Evolutionary conservation across 1,284 basidiomycete genomes (phyloP).

Genomic region (Apiotrichum laibachii): DNA sequence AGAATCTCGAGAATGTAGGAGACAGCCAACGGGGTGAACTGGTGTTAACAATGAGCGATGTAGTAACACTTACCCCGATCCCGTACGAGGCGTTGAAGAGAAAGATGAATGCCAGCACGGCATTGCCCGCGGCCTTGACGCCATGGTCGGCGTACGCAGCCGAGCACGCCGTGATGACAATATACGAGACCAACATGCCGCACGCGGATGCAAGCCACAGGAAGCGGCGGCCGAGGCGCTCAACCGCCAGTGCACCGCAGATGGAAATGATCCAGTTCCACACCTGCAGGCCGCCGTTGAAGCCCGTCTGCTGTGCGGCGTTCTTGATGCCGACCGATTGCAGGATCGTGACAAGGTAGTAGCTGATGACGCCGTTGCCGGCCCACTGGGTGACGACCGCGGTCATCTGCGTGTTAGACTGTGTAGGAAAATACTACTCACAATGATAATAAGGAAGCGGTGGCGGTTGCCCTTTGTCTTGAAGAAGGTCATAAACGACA

Average conservation of each 20-base stretch:
- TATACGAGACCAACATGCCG: conserved; percentile 24
- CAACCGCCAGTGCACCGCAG: conserved; percentile 19
- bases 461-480: conserved; percentile 48
- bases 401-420: too few relatives aligned
- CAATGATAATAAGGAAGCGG: conserved; percentile 53
- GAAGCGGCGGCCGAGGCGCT: conserved; percentile 27
- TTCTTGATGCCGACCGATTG: conserved; percentile 23
- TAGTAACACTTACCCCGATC: neutral
- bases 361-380: neutral
- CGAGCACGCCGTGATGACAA: conserved; percentile 21
- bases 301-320: conserved; percentile 20
- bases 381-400: neutral
- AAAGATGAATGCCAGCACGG: conserved; percentile 18
- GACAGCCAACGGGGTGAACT: conserved; percentile 14
- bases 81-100: conserved; percentile 17
- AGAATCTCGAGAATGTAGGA: conserved; percentile 28
- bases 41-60: too few relatives aligned
- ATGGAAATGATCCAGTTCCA: conserved; percentile 24
- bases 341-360: conserved; percentile 13
- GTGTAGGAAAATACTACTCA: too few relatives aligned
- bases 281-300: conserved; percentile 28
- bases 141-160: conserved; percentile 22
- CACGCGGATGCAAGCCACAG: conserved; percentile 23
- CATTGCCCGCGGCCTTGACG: conserved; percentile 22
- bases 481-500: conserved; percentile 20